These are phyloP conservation scores for Rhizopogon sp. DNA, from an alignment of 768 basidiomycete genomes.

Conservation along the genomic window DNA sequence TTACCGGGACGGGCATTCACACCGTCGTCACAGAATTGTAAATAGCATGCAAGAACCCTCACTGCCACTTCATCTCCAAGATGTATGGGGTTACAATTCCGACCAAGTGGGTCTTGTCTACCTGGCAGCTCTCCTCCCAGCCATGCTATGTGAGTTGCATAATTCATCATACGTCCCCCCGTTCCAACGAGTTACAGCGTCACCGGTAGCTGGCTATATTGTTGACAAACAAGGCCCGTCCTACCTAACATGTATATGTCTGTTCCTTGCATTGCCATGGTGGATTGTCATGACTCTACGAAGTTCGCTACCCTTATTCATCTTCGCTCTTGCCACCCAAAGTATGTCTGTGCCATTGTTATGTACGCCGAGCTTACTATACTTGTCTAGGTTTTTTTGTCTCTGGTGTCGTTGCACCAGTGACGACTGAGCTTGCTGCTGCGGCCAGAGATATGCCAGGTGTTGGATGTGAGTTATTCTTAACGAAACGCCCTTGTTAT, in stretches of 20 bases:
- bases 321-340: slow-evolving; percentile 40
- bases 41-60: slow-evolving; percentile 51
- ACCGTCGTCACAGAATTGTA: slow-evolving; percentile 32
- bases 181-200: slow-evolving; percentile 33
- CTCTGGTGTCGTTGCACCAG: slow-evolving; percentile 52
- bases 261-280: slow-evolving; percentile 59
- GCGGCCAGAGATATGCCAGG: slow-evolving; percentile 54
- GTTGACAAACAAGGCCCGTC: slow-evolving; percentile 54
- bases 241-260: slow-evolving; percentile 43
- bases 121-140: slow-evolving; percentile 59
- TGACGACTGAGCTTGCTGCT: slow-evolving; percentile 63
- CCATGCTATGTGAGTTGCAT: slow-evolving; percentile 50
- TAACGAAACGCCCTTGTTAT: not conserved
- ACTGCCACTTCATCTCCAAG: slow-evolving; percentile 50
- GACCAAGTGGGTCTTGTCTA: slow-evolving; percentile 61
- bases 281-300: slow-evolving; percentile 51
- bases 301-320: slow-evolving; percentile 41
- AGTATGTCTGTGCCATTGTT: slow-evolving; percentile 34
- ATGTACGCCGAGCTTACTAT: not conserved
- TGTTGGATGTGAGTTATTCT: slow-evolving; percentile 53
- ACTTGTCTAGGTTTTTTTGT: slow-evolving; percentile 50
- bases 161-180: not conserved
- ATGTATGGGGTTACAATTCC: slow-evolving; percentile 42
- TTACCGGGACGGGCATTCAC: not conserved
- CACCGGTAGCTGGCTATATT: slow-evolving; percentile 53